Conservation (phyloP, 108 stramenopile species). For the Epithemia pelagica region DNA sequence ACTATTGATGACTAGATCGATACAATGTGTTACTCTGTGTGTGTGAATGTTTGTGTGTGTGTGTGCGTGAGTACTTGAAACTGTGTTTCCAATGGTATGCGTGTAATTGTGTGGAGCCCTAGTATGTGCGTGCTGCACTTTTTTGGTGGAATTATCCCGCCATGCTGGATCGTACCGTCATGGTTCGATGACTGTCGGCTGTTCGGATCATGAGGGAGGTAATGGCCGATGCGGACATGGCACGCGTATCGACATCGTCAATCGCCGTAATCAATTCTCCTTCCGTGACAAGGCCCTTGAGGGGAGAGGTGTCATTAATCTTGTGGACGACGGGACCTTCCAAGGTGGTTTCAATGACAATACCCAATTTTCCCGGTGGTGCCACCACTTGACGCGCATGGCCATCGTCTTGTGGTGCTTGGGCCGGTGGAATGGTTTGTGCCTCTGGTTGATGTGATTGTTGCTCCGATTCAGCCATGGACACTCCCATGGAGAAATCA, state of each 20-base stretch:
- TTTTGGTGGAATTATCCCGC: too few relatives aligned
- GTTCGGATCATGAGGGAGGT: slow-evolving; percentile 66
- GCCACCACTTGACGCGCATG: slow-evolving; percentile 35
- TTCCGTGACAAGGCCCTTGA: slow-evolving; percentile 43
- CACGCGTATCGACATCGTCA: slow-evolving; percentile 60
- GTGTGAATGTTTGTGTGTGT: too few relatives aligned
- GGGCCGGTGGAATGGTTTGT: neutral
- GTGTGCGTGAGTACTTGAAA: too few relatives aligned
- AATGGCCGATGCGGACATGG: slow-evolving; percentile 61
- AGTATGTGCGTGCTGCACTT: too few relatives aligned
- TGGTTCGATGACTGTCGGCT: slow-evolving; percentile 41
- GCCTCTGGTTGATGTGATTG: neutral
- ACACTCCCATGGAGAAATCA: neutral
- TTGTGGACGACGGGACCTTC: slow-evolving; percentile 71
- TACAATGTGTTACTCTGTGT: too few relatives aligned
- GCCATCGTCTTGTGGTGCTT: neutral
- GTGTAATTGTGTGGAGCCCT: too few relatives aligned
- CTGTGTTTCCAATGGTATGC: too few relatives aligned
- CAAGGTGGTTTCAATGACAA: slow-evolving; percentile 76
- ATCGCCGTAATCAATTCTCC: slow-evolving; percentile 76
- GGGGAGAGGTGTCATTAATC: slow-evolving; percentile 41
- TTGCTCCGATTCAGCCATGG: neutral
- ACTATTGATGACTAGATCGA: too few relatives aligned
- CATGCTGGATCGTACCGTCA: slow-evolving; percentile 19
- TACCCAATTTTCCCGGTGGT: slow-evolving; percentile 74